A percentile compares a stretch with the other conserved stretches of the same genome.
phyloP scores from a whole-genome alignment of 1,284 basidiomycete species.

The Malassezia caprae region DNA sequence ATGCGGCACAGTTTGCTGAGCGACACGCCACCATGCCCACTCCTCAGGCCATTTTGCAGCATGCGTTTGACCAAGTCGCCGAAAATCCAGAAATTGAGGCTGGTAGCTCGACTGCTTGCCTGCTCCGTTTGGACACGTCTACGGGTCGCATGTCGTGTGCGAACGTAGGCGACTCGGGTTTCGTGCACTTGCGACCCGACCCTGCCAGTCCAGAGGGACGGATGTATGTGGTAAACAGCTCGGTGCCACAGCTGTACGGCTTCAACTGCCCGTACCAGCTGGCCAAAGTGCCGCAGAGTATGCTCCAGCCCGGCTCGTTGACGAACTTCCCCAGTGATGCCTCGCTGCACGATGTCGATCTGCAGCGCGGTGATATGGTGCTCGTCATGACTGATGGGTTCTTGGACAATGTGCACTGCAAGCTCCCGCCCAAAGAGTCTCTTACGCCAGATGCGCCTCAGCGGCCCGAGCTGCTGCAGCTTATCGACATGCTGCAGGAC shows the following conservation, averaged over 20 bases:
- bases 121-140: slow-evolving; percentile 65
- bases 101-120: slow-evolving; percentile 75
- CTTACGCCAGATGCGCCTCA: slow-evolving; percentile 24
- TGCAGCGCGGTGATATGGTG: slow-evolving; percentile 39
- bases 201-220: slow-evolving; percentile 27
- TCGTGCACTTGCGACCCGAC: slow-evolving; percentile 56
- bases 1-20: slow-evolving; percentile 36
- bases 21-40: slow-evolving; percentile 36
- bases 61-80: slow-evolving; percentile 64
- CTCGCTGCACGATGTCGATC: slow-evolving; percentile 22
- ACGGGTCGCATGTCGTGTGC: slow-evolving; percentile 66
- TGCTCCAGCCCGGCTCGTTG: slow-evolving; percentile 28
- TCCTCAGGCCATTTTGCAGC: slow-evolving; percentile 56
- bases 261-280: slow-evolving; percentile 47
- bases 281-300: slow-evolving; percentile 35
- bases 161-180: slow-evolving; percentile 84
- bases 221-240: slow-evolving; percentile 33
- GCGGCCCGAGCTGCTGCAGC: slow-evolving; percentile 27
- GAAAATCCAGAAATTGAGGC: slow-evolving; percentile 62
- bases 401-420: slow-evolving; percentile 70
- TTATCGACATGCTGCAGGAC: slow-evolving; percentile 39
- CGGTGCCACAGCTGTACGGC: slow-evolving; percentile 34
- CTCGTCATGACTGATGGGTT: slow-evolving; percentile 66
- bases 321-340: slow-evolving; percentile 36
- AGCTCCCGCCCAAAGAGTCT: slow-evolving; percentile 50